A percentile compares a stretch with the other conserved stretches of the same genome.
Evolutionary conservation across 2,329 filamentous ascomycete species (phyloP).

Genomic region (Rhinocladiella similis): DNA sequence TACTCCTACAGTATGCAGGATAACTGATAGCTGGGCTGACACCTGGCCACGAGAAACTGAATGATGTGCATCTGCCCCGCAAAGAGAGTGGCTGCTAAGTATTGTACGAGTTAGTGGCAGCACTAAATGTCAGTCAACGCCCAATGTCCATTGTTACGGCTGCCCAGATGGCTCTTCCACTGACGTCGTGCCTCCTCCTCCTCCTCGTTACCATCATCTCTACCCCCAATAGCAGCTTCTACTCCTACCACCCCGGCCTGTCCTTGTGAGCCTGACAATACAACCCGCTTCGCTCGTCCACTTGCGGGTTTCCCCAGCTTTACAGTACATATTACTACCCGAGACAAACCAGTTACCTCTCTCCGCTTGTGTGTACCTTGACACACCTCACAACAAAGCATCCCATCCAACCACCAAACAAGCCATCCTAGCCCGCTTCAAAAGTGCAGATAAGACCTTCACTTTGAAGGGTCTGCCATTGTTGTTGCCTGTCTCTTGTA

Average conservation of each 20-base stretch:
- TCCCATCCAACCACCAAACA: neutral
- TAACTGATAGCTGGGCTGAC: neutral
- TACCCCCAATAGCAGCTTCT: neutral
- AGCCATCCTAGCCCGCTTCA: neutral
- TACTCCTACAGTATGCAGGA: neutral
- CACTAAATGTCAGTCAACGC: neutral
- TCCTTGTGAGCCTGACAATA: constrained; percentile 8
- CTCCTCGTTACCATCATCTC: neutral
- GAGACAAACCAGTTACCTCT: constrained; percentile 2
- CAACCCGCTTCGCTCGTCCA: constrained; percentile 12
- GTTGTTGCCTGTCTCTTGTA: neutral
- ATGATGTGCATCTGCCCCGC: no score
- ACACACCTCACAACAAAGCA: neutral
- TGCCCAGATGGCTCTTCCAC: neutral
- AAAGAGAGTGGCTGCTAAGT: no score
- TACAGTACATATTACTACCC: neutral
- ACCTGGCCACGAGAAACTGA: no score
- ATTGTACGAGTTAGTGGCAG: no score
- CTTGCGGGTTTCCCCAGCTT: constrained; percentile 14
- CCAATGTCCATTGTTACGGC: neutral
- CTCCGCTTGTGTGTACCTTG: neutral
- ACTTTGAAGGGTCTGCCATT: neutral
- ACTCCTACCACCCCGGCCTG: neutral
- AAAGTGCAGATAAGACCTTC: neutral
- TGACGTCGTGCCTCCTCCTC: constrained; percentile 14